Evolutionary conservation across 2,329 filamentous ascomycete genomes (phyloP).

Genomic region (Cladosporium colombiae): DNA sequence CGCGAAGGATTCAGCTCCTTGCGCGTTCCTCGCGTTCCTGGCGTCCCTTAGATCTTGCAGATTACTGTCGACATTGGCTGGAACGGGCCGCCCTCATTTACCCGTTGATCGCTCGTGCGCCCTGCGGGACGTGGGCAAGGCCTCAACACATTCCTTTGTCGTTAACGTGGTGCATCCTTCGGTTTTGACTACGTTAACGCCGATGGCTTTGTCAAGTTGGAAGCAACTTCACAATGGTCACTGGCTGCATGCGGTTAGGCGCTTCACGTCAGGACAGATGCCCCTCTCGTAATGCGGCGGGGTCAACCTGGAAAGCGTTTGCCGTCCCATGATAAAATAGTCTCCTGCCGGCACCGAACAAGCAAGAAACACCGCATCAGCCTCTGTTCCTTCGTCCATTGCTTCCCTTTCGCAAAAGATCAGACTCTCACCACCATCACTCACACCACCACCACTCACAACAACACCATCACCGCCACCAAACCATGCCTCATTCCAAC

Average conservation of each 20-base stretch:
- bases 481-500: background rate
- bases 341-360: background rate
- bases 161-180: background rate
- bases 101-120: background rate
- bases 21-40: background rate
- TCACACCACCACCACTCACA: too few species aligned
- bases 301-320: background rate
- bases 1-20: background rate
- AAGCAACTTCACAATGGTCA: background rate
- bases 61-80: background rate
- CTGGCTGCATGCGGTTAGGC: background rate
- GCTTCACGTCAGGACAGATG: background rate
- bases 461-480: background rate
- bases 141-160: background rate
- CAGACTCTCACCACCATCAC: background rate
- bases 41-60: background rate
- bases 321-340: background rate
- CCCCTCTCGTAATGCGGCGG: background rate
- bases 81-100: background rate
- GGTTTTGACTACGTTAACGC: background rate
- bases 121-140: background rate
- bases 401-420: background rate
- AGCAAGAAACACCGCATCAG: background rate
- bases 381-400: background rate
- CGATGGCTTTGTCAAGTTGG: background rate